Percentiles rank a stretch among this genome's conserved stretches.
These are phyloP conservation scores for Suillus subluteus DNA, from an alignment of 768 basidiomycete genomes.

Conservation along the genomic window DNA sequence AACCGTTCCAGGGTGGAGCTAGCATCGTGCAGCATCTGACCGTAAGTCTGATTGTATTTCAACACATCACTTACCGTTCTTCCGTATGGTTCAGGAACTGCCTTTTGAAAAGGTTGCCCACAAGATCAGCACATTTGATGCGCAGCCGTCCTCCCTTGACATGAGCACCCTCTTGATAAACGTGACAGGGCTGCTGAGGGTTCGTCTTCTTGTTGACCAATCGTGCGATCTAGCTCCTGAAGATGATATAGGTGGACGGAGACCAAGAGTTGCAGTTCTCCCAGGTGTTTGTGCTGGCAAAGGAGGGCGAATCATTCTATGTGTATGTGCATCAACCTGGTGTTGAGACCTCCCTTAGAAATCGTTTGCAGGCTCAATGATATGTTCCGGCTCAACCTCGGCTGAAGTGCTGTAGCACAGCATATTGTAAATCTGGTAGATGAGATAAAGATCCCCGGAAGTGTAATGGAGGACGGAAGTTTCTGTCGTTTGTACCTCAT, in stretches of 20 bases:
- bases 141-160: constrained; percentile 75
- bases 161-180: constrained; percentile 71
- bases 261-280: constrained; percentile 84
- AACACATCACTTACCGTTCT: constrained; percentile 5
- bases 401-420: constrained; percentile 36
- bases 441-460: constrained; percentile 14
- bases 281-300: constrained; percentile 91
- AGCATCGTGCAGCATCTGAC: constrained; percentile 74
- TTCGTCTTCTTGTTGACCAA: constrained; percentile 37
- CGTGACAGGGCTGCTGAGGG: constrained; percentile 86
- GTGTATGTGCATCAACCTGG: constrained; percentile 59
- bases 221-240: constrained; percentile 8
- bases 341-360: constrained; percentile 15
- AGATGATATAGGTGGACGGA: constrained; percentile 66
- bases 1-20: constrained; percentile 53
- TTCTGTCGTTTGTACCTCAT: constrained; percentile 21
- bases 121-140: constrained; percentile 81
- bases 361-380: constrained; percentile 69
- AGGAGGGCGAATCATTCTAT: constrained; percentile 75
- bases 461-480: constrained; percentile 26
- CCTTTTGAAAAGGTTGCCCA: constrained; percentile 86
- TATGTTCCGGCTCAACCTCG: constrained; percentile 90
- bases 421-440: constrained; percentile 1
- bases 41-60: constrained; percentile 43
- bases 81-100: constrained; percentile 49